Percentiles rank a stretch among this genome's conserved stretches.
phyloP scores from a whole-genome alignment of 306 rosid genomes.

The Purshia tridentata region DNA sequence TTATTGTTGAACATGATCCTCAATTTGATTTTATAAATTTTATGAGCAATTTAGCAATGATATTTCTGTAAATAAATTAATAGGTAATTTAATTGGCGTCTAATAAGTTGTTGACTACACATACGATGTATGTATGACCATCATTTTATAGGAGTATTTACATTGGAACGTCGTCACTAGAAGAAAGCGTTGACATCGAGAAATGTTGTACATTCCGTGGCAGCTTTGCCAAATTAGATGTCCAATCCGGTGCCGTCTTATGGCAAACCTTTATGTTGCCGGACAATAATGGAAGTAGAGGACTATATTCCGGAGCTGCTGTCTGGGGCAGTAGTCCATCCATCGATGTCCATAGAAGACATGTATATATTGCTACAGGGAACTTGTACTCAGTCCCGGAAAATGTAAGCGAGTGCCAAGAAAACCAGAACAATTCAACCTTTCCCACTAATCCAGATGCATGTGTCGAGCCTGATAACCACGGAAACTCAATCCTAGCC shows the following conservation, averaged over 20 bases:
- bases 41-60: too few species aligned
- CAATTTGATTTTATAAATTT: too few species aligned
- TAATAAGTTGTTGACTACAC: too few species aligned
- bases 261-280: slow-evolving; percentile 66
- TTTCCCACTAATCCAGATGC: slow-evolving; percentile 30
- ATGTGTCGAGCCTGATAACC: slow-evolving; percentile 58
- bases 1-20: too few species aligned
- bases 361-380: slow-evolving; percentile 54
- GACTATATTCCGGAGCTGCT: slow-evolving; percentile 56
- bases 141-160: slow-evolving; percentile 26
- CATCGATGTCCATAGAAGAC: slow-evolving; percentile 42
- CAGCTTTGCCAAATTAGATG: slow-evolving; percentile 42
- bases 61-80: too few species aligned
- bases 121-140: too few species aligned
- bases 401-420: slow-evolving; percentile 41
- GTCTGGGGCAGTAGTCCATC: slow-evolving; percentile 79
- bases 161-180: slow-evolving; percentile 43
- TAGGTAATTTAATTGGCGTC: too few species aligned
- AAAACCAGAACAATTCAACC: slow-evolving; percentile 36
- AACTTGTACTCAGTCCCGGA: slow-evolving; percentile 54
- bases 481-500: slow-evolving; percentile 59
- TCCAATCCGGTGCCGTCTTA: slow-evolving; percentile 29
- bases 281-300: slow-evolving; percentile 31
- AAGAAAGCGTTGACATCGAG: slow-evolving; percentile 32
- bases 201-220: slow-evolving; percentile 66